Evolutionary conservation across 1,139 yeast genomes (phyloP), one percentile per base, ranked within the genome.

Genomic region (Blastobotrys indianensis): DNA sequence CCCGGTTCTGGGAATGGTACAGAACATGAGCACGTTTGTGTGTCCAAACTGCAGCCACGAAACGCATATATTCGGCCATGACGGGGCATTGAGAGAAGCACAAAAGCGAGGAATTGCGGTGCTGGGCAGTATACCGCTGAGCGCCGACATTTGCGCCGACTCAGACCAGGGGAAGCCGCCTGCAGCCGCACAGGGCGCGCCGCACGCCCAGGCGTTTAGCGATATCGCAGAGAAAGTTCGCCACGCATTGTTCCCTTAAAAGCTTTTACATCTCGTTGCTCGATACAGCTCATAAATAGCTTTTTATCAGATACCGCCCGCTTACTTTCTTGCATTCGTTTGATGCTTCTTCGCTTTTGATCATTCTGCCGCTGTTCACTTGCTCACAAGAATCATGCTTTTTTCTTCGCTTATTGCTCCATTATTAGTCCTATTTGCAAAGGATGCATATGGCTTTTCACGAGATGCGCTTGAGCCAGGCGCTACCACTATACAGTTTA

Each of bases 11-110:
- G 95, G 95, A 0, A 61, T 86, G 55, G 88, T 87, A 0, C 87
- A 86, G 59, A 86, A 86, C 59, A 86, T 86, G 95, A 82, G 94
- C 55, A 75, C 76, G 54, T 85, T 73, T 58, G 61, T 78, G 1
- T 86, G 95, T 59, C 88, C 95, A 1, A 78, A 82, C 52, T 85
- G 95, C 58, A 63, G 71, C 44, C 90, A 84, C 54, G 81, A 80
- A 53, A 72, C 85, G 3, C 94, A 84, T 56, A 74, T 86, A 1
- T 86, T 86, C 66, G 95, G 92, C 0, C 63, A 70, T 10, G 82
- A 78, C 31, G 90, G 88, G 1, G 86, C 82, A 0, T 55, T 65
- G 3, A 67, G 69, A 45, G 83, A 80, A 54, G 88, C 92, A 0
- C 60, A 69, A 38, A 70, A 68, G 38, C 68, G 74, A 41, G 70